Evolutionary conservation across 352 stramenopile species (phyloP), one percentile per base, ranked within the genome.

Genomic region (Pythium coloratum): DNA sequence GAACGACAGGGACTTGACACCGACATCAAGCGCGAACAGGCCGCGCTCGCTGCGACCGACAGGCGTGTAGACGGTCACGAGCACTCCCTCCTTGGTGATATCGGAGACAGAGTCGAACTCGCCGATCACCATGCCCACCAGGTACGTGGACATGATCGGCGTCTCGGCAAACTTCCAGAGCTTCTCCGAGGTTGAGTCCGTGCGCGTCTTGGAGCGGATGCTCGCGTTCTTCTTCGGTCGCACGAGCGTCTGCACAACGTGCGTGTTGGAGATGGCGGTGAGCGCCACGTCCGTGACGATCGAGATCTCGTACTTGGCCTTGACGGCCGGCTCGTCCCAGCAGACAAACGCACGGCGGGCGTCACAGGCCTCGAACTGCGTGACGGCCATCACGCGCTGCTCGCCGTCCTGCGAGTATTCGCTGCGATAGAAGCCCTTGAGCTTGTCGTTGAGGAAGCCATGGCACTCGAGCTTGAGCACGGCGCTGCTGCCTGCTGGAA

Each of bases 121-220:
- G 63, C 96, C 96, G n/a, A 99, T 82, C 49, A 94, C 69, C 76
- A 97, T 99, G 2, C 76, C 85, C 13, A 93, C 77, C 2, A 99
- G 76, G 80, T 99, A 99, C 26, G 96, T 99, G 40, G 88, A 98
- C 97, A 99, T 99, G 68, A 97, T 88, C 20, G 97, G 97, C 38
- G 96, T 97, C 70, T 97, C 88, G 20, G 92, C 79, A 68, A 97
- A 98, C 16, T 72, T 75, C 83, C 85, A 94, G 24, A 89, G 47
- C 63, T 91, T 93, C 69, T 93, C 83, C 26, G 77, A 51, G 0
- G 61, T 74, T 16, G 70, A 32, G 1, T 72, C 63, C 9, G 55
- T 77, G 38, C 81, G 75, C 18, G 82, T 77, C 55, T 75, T 71
- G 32, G 65, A 56, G 46, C 81, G 71, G 8, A 92, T 65, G 59